Percentiles rank a stretch among this genome's conserved stretches.
Conservation (phyloP, 108 stramenopile species). For the Nitzschia putrida region DNA sequence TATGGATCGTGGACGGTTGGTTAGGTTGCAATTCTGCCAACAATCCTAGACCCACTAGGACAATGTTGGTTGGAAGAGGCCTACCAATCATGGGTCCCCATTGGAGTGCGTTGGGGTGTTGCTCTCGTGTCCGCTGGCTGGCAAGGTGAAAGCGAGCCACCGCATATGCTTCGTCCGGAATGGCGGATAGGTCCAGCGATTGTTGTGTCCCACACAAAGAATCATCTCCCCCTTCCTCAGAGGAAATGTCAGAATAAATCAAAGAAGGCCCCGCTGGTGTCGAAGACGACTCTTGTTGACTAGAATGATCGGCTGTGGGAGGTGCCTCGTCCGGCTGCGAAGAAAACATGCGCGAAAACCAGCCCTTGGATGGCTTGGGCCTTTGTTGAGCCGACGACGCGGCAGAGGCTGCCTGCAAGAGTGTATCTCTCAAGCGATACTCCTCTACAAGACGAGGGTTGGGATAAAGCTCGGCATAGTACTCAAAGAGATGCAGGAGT, state of each 20-base stretch:
- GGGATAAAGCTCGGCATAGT: slow-evolving; percentile 55
- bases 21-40: slow-evolving; percentile 44
- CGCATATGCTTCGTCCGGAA: slow-evolving; percentile 54
- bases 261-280: slow-evolving; percentile 17
- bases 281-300: neutral
- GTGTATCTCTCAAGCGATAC: slow-evolving; percentile 32
- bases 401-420: slow-evolving; percentile 45
- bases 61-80: neutral
- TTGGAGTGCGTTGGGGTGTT: slow-evolving; percentile 37
- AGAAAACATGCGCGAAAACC: slow-evolving; percentile 12
- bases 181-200: slow-evolving; percentile 42
- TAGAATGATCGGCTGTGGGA: neutral
- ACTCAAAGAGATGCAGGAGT: slow-evolving; percentile 33
- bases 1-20: neutral
- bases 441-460: slow-evolving; percentile 52
- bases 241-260: slow-evolving; percentile 21
- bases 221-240: slow-evolving; percentile 19
- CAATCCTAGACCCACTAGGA: slow-evolving; percentile 41
- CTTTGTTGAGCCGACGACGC: slow-evolving; percentile 25
- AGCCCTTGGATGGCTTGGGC: neutral
- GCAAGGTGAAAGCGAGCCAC: slow-evolving; percentile 53
- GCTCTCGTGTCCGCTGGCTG: slow-evolving; percentile 21
- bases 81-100: slow-evolving; percentile 13
- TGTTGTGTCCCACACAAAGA: slow-evolving; percentile 37
- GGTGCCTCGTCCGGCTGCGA: slow-evolving; percentile 18